A percentile compares a stretch with the other conserved stretches of the same genome.
These are phyloP conservation scores for Solanum bukasovii DNA, from an alignment of 257 asterid species.

Conservation along the genomic window DNA sequence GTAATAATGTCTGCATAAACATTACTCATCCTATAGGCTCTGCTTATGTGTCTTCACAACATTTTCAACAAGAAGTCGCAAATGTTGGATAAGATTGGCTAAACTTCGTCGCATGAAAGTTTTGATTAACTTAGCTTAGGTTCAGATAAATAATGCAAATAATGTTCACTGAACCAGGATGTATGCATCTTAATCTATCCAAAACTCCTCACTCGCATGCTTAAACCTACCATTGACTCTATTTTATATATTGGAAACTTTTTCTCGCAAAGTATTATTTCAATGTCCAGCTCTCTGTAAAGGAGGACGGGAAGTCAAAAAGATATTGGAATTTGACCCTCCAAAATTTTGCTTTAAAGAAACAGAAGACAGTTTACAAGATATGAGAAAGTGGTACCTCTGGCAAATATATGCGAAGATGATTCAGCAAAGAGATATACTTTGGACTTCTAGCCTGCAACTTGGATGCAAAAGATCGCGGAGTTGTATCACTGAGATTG, in stretches of 20 bases:
- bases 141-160: background rate
- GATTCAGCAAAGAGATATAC: constrained; percentile 88
- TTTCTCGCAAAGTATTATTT: background rate
- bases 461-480: constrained; percentile 73
- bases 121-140: background rate
- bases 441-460: constrained; percentile 94
- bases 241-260: background rate
- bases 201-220: background rate
- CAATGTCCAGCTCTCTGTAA: background rate
- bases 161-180: background rate
- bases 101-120: background rate
- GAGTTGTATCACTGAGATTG: constrained; percentile 71
- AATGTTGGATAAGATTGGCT: background rate
- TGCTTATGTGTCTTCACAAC: background rate
- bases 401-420: constrained; percentile 91
- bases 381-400: constrained; percentile 44
- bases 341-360: background rate
- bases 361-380: background rate
- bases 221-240: background rate
- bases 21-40: background rate
- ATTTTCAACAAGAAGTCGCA: background rate
- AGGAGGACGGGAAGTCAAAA: background rate
- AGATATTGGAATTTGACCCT: background rate
- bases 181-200: background rate
- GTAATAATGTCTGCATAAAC: background rate